These are phyloP conservation scores for Phytophthora capsici DNA, from an alignment of 352 stramenopile genomes.

Conservation along the genomic window DNA sequence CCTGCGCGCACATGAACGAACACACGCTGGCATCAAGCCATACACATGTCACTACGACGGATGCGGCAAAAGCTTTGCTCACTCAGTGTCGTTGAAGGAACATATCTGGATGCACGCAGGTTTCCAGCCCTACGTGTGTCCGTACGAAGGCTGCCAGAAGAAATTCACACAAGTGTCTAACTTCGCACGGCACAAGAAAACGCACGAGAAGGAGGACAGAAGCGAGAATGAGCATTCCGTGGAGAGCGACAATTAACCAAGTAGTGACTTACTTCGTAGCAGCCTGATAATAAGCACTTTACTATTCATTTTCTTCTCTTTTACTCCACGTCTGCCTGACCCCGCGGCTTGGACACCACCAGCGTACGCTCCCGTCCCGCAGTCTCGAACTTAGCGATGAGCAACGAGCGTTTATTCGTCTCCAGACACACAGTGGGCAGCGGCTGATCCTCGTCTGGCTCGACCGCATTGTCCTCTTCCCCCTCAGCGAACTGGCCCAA, in stretches of 20 bases:
- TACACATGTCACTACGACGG: conserved; percentile 92
- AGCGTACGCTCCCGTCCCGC: conserved; percentile 58
- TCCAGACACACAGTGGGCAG: conserved; percentile 62
- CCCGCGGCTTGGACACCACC: conserved; percentile 61
- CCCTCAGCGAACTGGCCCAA: conserved; percentile 49
- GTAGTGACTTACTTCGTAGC: not conserved
- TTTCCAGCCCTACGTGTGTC: conserved; percentile 92
- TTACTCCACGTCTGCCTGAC: conserved; percentile 31
- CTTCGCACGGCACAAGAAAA: conserved; percentile 89
- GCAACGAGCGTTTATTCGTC: conserved; percentile 57
- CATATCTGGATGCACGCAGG: conserved; percentile 93
- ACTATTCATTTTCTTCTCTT: not conserved
- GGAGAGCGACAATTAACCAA: conserved; percentile 53
- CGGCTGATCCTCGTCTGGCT: conserved; percentile 38
- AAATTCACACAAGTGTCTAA: conserved; percentile 91
- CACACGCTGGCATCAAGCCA: conserved; percentile 90
- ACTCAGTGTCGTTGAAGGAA: conserved; percentile 92
- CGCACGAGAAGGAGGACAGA: conserved; percentile 80
- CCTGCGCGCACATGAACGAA: conserved; percentile 90
- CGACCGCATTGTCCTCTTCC: conserved; percentile 29
- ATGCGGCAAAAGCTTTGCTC: conserved; percentile 91
- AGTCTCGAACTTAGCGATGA: conserved; percentile 63
- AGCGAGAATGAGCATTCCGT: conserved; percentile 54
- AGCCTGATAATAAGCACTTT: conserved; percentile 23
- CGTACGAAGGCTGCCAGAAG: conserved; percentile 89